Evolutionary conservation across 2,329 filamentous ascomycete genomes (phyloP), one percentile per base, ranked within the genome.

Genomic region (Didymella keratinophila): DNA sequence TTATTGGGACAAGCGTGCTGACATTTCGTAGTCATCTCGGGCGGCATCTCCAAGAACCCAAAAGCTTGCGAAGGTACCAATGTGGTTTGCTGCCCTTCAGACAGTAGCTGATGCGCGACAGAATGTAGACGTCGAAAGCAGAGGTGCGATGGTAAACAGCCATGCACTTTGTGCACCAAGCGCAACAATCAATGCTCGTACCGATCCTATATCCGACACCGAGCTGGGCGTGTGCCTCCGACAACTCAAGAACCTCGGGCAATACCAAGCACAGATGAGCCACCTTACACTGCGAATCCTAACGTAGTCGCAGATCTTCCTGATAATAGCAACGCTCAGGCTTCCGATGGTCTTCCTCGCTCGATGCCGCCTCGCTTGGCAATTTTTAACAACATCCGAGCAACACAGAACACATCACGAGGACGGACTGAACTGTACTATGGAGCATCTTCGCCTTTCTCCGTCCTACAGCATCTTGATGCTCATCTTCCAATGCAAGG

Each of bases 301-400:
- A 20, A 37, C 5, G 10, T 16, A 12, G 21, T 16, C 5, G 14
- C 37, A 20, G 23, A 11, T 18, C 5, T 36, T 6, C 4, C 3
- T 9, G 16, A 2, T 12, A 16, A 4, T 6, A 11, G 25, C 18
- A 23, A 36, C 5, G n/a, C 41, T 12, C 4, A 11, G 4, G 12
- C 28, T 27, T 21, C 32, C 18, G n/a, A 42, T 23, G 49, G 45
- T 14, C 46, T 51, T 4, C 46, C 56, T 34, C 45, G 27, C 8
- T 36, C 57, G 1, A 55, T 60, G 52, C 57, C 57, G 6, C 46
- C 46, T 44, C 57, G 57, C 9, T 14, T 60, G 10, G 32, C 41
- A 8, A 60, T 60, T 9, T 60, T 60, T 36, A 60, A 60, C 23
- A 60, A 60, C 34, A 55, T 60, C 4, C 52, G 57, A 16, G 57